Conservation (phyloP, 164 flowering plant genomes). For the Hamamelis virginiana region DNA sequence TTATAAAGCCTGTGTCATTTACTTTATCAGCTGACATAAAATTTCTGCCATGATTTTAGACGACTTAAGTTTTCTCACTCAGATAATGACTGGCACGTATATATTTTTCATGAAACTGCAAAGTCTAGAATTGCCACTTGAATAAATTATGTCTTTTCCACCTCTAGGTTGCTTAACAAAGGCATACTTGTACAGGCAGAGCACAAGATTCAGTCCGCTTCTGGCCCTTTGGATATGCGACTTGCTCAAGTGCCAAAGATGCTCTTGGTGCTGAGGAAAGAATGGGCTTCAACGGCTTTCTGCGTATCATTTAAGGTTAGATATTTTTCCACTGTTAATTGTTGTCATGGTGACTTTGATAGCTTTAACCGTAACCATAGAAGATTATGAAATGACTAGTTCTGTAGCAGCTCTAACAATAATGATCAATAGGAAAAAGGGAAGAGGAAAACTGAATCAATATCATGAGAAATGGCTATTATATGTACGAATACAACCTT, state of each 20-base stretch:
- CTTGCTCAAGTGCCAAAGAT: conserved; percentile 90
- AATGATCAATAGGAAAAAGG: too few relatives aligned
- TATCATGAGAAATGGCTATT: too few relatives aligned
- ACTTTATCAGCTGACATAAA: too few relatives aligned
- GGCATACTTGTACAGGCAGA: conserved; percentile 44
- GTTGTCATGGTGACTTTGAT: not conserved
- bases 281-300: conserved; percentile 83
- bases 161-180: not conserved
- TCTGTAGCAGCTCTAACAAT: too few relatives aligned
- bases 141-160: not conserved
- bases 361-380: not conserved
- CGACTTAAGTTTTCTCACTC: not conserved
- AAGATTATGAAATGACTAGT: too few relatives aligned
- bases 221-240: conserved; percentile 87
- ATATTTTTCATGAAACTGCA: not conserved
- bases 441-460: too few relatives aligned
- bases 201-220: conserved; percentile 91
- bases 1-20: not conserved
- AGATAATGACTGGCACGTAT: not conserved
- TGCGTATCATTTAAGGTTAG: conserved; percentile 88
- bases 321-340: not conserved
- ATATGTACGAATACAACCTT: too few relatives aligned
- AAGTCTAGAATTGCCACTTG: not conserved
- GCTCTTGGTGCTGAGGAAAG: conserved; percentile 70
- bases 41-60: not conserved